A percentile compares a stretch with the other conserved stretches of the same genome.
phyloP scores from a whole-genome alignment of 805 yeast species.

The Suhomyces sp. region DNA sequence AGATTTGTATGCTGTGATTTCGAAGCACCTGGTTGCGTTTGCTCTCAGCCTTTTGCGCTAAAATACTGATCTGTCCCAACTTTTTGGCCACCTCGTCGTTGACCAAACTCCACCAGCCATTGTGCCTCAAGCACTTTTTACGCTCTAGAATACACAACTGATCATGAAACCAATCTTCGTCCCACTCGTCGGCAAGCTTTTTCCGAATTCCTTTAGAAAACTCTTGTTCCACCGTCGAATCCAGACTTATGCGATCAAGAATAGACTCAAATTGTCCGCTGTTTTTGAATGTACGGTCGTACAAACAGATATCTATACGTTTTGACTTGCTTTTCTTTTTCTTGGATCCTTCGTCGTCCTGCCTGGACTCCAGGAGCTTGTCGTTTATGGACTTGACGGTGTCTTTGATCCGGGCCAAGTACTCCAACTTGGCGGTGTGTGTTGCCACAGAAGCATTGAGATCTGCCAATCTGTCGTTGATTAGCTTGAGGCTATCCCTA shows the following conservation, averaged over 20 bases:
- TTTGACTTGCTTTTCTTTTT: conserved; percentile 23
- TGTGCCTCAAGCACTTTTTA: conserved; percentile 55
- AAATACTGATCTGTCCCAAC: conserved; percentile 33
- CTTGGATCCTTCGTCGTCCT: conserved; percentile 10
- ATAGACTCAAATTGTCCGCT: background rate
- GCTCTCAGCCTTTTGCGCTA: conserved; percentile 25
- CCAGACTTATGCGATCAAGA: background rate
- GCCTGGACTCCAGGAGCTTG: conserved; percentile 12
- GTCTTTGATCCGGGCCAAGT: conserved; percentile 33
- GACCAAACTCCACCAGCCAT: conserved; percentile 45
- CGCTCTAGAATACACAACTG: conserved; percentile 50
- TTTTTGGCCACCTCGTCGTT: conserved; percentile 30
- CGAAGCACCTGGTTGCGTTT: conserved; percentile 30
- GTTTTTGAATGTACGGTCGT: conserved; percentile 29
- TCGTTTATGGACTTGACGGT: conserved; percentile 39
- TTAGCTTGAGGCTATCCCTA: conserved; percentile 15
- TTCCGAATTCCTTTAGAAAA: conserved; percentile 2
- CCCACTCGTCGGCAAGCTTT: conserved; percentile 12
- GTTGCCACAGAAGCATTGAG: conserved; percentile 12
- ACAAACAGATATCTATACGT: conserved; percentile 55
- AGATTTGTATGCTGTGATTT: conserved; percentile 34
- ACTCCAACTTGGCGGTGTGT: conserved; percentile 15
- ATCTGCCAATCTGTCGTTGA: conserved; percentile 16
- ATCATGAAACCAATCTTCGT: conserved; percentile 13
- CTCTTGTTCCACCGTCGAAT: background rate